These are phyloP conservation scores for Solanum hybrid DNA, from an alignment of 305 asterid species.

Conservation along the genomic window DNA sequence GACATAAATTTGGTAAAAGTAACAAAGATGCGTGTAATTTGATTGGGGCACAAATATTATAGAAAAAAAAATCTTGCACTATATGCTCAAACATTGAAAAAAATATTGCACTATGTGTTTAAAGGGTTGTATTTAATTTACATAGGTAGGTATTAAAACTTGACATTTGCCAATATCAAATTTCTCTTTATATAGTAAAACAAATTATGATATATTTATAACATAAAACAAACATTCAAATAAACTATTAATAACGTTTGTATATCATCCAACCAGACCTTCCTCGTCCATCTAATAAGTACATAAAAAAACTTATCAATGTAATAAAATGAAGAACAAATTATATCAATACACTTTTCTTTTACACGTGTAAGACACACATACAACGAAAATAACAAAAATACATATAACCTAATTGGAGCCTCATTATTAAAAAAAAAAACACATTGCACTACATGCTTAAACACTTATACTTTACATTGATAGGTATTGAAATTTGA, in stretches of 20 bases:
- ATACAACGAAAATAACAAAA: not conserved
- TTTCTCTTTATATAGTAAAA: not conserved
- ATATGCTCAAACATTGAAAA: not conserved
- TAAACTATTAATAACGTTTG: not conserved
- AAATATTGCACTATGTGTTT: not conserved
- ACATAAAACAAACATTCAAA: not conserved
- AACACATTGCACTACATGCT: not conserved
- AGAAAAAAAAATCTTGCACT: not conserved
- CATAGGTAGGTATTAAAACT: not conserved
- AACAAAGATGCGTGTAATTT: not conserved
- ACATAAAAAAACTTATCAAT: not conserved
- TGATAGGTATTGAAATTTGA: not conserved
- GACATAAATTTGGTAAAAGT: not conserved
- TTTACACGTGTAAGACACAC: not conserved
- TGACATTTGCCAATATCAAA: not conserved
- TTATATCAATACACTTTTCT: not conserved
- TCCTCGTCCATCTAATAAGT: not conserved
- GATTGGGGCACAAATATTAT: not conserved
- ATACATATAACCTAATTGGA: not conserved
- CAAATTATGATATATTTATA: not conserved
- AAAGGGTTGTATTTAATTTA: not conserved
- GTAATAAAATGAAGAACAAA: not conserved
- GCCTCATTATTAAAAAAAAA: not conserved
- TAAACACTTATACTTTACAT: not conserved
- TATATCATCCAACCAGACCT: not conserved